Base-by-base conservation (phyloP, 345 rosid genomes). In the Turnera subulata region DNA sequence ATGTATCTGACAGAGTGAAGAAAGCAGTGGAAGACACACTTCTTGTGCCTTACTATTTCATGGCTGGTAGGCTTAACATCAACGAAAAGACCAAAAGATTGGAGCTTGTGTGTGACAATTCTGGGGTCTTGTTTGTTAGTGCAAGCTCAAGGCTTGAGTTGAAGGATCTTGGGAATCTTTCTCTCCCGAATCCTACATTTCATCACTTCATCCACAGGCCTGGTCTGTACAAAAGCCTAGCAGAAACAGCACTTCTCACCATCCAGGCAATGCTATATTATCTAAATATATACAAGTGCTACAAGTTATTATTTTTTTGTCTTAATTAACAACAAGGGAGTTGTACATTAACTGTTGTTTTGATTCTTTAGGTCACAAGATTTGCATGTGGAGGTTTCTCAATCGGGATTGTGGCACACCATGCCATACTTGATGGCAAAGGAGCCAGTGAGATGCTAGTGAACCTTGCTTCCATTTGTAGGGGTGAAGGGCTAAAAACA, bases 341-440 rank as follows among this genome's bases (percentile, higher is more conserved):
- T n/a, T n/a, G n/a, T n/a, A n/a, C n/a, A n/a, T 22, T 0, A 16
- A n/a, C 18, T 18, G 14, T 17, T 19, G 12, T 33, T 32, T 25
- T 46, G 17, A 6, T 53, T 44, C 22, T 29, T 17, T 47, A 63
- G 73, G 24, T 69, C 5, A 69, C 64, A 13, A 53, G 50, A 20
- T 62, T 69, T 18, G 68, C 54, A 23, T 62, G 68, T 29, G 73
- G 73, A 69, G 50, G 73, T 58, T 51, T 69, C 32, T 63, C 73
- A 39, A 18, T 69, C 5, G 68, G 59, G 21, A 50, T 62, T 6
- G 17, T 63, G 20, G 62, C 50, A 49, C 62, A 69, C 43, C 73
- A 69, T 13, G 62, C 63, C 18, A 33, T 56, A 19, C 13, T 69
- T 35, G 68, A 69, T 22, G 73, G 73, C 10, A 45, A 51, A 3